Conservation (phyloP, 2,329 filamentous ascomycete species). For the Stagonosporopsis tanaceti region DNA sequence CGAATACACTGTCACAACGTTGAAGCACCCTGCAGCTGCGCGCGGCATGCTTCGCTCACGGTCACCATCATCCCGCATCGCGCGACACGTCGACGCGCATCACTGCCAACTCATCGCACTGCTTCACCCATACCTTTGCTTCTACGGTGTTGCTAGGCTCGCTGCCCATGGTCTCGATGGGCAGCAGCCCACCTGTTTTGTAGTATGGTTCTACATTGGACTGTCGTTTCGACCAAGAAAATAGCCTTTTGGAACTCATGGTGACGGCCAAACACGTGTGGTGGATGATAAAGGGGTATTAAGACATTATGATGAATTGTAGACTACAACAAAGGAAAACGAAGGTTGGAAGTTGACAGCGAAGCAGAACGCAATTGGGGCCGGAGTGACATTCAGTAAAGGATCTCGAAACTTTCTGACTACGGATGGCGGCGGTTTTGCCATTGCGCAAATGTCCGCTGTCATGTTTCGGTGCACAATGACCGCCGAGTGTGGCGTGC, state of each 20-base stretch:
- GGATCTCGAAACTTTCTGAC: slow-evolving; percentile 15
- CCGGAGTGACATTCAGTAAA: slow-evolving; percentile 11
- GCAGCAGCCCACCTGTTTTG: slow-evolving; percentile 50
- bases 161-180: slow-evolving; percentile 28
- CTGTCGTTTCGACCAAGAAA: slow-evolving; percentile 55
- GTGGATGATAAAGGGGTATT: neutral
- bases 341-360: neutral
- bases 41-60: slow-evolving; percentile 34
- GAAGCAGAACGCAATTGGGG: neutral
- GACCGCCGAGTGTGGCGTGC: slow-evolving; percentile 12
- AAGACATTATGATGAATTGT: slow-evolving; percentile 14
- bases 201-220: slow-evolving; percentile 45
- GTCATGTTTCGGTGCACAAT: slow-evolving; percentile 22
- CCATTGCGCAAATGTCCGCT: slow-evolving; percentile 21
- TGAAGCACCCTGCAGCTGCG: slow-evolving; percentile 32
- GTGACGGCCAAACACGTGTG: slow-evolving; percentile 10
- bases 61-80: slow-evolving; percentile 32
- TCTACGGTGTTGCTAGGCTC: slow-evolving; percentile 22
- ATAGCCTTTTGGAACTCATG: slow-evolving; percentile 54
- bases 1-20: slow-evolving; percentile 46
- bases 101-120: slow-evolving; percentile 39
- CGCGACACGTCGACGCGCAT: slow-evolving; percentile 44
- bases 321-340: neutral
- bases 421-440: slow-evolving; percentile 16
- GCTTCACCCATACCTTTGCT: slow-evolving; percentile 41